Conservation (phyloP, 129 eudicot genomes). For the Pulicaria dysenterica region DNA sequence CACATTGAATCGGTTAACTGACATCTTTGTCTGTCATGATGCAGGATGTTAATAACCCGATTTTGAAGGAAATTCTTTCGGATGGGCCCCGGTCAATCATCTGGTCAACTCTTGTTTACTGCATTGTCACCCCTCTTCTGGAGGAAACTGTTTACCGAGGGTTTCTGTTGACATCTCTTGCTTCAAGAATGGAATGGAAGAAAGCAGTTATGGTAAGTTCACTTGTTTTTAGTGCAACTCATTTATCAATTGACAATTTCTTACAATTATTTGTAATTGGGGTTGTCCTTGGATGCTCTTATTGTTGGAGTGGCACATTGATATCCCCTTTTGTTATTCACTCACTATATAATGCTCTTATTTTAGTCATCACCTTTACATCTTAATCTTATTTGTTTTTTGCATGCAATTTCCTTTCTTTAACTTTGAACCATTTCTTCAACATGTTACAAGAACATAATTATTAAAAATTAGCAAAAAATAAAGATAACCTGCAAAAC, state of each 20-base stretch:
- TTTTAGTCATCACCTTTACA: slow-evolving; percentile 42
- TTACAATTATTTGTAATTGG: slow-evolving; percentile 68
- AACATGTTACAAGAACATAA: background rate
- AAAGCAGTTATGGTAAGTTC: slow-evolving; percentile 72
- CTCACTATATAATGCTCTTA: slow-evolving; percentile 79
- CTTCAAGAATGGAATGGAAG: slow-evolving; percentile 73
- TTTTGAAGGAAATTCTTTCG: slow-evolving; percentile 67
- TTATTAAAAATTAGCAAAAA: too few relatives aligned
- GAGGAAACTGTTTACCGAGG: slow-evolving; percentile 91
- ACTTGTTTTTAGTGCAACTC: slow-evolving; percentile 71
- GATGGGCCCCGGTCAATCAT: slow-evolving; percentile 53
- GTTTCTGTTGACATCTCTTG: slow-evolving; percentile 61
- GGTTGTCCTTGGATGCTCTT: slow-evolving; percentile 78
- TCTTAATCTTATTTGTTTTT: slow-evolving; percentile 40
- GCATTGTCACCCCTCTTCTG: slow-evolving; percentile 68
- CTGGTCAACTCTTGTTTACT: slow-evolving; percentile 57
- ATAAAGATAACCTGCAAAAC: too few relatives aligned
- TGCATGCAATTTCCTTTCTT: background rate
- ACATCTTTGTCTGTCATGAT: background rate
- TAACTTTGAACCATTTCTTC: background rate
- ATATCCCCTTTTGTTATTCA: slow-evolving; percentile 67
- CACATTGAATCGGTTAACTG: too few relatives aligned
- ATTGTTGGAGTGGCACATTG: slow-evolving; percentile 86
- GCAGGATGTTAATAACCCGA: slow-evolving; percentile 77
- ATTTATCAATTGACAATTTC: slow-evolving; percentile 71